Conservation (phyloP, 73 alveolate genomes). For the Symbiodinium pilosum region DNA sequence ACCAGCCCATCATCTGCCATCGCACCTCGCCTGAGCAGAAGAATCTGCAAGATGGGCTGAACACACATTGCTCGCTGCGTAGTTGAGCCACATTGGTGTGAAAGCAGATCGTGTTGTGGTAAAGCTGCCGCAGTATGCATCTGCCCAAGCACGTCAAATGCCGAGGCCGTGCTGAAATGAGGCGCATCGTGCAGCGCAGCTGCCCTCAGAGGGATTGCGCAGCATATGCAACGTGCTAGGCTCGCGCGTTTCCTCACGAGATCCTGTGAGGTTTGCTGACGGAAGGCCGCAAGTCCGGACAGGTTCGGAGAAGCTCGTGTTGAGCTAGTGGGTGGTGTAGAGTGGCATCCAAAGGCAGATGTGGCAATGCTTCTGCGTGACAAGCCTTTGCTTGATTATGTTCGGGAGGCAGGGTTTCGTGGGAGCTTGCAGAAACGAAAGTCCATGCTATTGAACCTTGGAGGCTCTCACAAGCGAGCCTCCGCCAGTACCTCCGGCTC, state of each 20-base stretch:
- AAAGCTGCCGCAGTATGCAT: too few species aligned
- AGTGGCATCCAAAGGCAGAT: slow-evolving; percentile 5
- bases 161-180: background rate
- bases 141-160: too few species aligned
- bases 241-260: too few species aligned
- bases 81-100: too few species aligned
- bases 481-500: background rate
- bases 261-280: background rate
- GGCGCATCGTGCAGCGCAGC: background rate
- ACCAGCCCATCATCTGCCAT: slow-evolving; percentile 80
- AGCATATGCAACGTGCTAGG: too few species aligned
- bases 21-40: slow-evolving; percentile 15
- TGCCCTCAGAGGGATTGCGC: background rate
- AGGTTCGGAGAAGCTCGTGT: background rate
- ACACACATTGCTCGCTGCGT: background rate
- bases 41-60: background rate
- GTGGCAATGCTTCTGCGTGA: slow-evolving; percentile 32
- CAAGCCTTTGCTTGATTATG: background rate
- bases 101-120: too few species aligned
- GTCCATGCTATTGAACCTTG: background rate
- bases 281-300: slow-evolving; percentile 2
- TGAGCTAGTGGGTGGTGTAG: background rate
- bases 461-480: slow-evolving; percentile 1
- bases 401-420: slow-evolving; percentile 27
- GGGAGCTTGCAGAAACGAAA: background rate